A percentile compares a stretch with the other conserved stretches of the same genome.
Evolutionary conservation across 2,329 filamentous ascomycete genomes (phyloP).

Genomic region (Macrophomina pseudophaseolina): DNA sequence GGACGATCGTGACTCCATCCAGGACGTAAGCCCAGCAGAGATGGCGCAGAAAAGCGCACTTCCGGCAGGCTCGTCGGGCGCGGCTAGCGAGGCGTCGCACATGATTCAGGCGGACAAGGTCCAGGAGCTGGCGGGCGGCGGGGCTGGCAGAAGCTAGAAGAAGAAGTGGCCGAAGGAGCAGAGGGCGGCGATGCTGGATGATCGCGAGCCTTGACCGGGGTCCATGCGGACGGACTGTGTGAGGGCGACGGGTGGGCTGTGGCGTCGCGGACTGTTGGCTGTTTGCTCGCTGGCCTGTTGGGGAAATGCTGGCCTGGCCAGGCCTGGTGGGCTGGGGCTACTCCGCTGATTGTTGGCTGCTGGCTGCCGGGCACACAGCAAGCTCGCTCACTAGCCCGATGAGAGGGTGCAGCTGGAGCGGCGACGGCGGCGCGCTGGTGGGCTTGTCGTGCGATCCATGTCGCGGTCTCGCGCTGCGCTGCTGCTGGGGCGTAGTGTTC

Average conservation of each 20-base stretch:
- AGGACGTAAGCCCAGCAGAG: conserved; percentile 19
- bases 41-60: conserved; percentile 10
- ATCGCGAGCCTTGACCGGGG: conserved; percentile 22
- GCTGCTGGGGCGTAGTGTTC: conserved; percentile 24
- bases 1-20: conserved; percentile 20
- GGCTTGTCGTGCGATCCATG: conserved; percentile 24
- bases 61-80: conserved; percentile 18
- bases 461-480: conserved; percentile 1
- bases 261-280: conserved; percentile 14
- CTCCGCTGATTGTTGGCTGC: conserved; percentile 7
- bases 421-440: conserved; percentile 14
- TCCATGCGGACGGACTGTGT: conserved; percentile 3
- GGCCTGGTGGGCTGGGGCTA: background rate
- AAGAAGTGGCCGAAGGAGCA: conserved; percentile 25
- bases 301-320: background rate
- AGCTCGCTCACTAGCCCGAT: background rate
- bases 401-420: background rate
- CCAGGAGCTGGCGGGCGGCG: conserved; percentile 15
- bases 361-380: conserved; percentile 15
- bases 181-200: conserved; percentile 23
- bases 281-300: background rate
- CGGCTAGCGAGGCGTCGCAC: conserved; percentile 18
- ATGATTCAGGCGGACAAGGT: conserved; percentile 23
- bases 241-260: conserved; percentile 3
- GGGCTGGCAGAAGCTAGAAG: conserved; percentile 25